Base-by-base conservation (phyloP, 2,329 filamentous ascomycete species). In the Arthroderma uncinatum region DNA sequence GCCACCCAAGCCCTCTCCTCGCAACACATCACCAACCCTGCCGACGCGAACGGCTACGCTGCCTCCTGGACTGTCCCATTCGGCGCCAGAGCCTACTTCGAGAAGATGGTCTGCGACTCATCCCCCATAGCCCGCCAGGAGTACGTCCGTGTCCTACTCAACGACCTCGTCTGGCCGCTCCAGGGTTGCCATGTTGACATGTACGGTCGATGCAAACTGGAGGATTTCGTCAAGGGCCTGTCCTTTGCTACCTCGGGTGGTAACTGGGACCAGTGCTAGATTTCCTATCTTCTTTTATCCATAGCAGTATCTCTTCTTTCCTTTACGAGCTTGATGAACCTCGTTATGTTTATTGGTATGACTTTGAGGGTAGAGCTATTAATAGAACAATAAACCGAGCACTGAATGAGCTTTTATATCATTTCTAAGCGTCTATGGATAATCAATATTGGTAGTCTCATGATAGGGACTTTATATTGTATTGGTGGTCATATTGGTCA, bases 51-150 rank as follows among this genome's bases (percentile, higher is more conserved):
- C 36, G 88, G 89, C 2, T 95, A 83, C 68, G 84, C 86, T 9
- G 82, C 88, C 0, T 79, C 84, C 12, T 92, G 87, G 85, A 81
- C 82, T 0, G 89, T 95, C 16, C 87, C 91, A 0, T 95, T 96
- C 71, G 87, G 80, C 0, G 84, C 82, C 16, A 78, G 90, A 55
- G 80, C 89, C 70, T 95, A 94, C 69, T 82, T 96, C 36, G 91
- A 96, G 78, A 93, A 92, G 78, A 84, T 95, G 81, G 72, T 71
- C 40, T 96, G 91, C 69, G 68, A 68, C 1, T 74, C 67, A 12
- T 54, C 52, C 25, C 55, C 60, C 8, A 61, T 42, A 10, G 61
- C 36, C 57, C 53, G 62, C 16, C 82, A 89, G 66, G 86, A 93
- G 69, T 76, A 86, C 55, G 87, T 96, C 9, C 79, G 91, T 37